Evolutionary conservation across 164 flowering plant genomes (phyloP), one percentile per base, ranked within the genome.

Genomic region (Nymphaea colorata): DNA sequence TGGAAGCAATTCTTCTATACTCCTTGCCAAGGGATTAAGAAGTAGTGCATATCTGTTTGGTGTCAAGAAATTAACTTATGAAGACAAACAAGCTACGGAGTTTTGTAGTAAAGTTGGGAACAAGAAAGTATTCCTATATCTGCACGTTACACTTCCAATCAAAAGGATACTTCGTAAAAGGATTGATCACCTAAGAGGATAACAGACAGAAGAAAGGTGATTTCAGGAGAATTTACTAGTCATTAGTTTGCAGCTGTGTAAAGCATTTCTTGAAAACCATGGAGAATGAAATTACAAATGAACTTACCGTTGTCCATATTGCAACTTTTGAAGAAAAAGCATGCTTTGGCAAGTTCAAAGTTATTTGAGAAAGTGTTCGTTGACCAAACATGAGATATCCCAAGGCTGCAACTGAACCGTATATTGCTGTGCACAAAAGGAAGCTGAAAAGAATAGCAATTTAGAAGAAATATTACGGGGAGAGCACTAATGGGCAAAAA

Each of bases 361-460:
- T 94, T 68, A 94, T 83, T 78, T 91, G 97, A 47, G 97, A 90
- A 71, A 80, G 57, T 2, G 99, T 91, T 3, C 18, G 69, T 71
- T 86, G 74, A 51, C 99, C 99, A 76, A 87, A 94, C 92, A 88
- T 88, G 67, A 84, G 83, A 80, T 53, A 94, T 65, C 99, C 96
- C 87, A 87, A 71, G 42, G 77, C 60, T 53, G 96, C 97, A 71
- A 86, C 82, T 63, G 88, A 79, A 16, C 88, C 96, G 76, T 94
- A 94, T 18, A 88, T 41, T 36, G 83, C 10, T 62, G 82, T 70
- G 66, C 96, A 88, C 79, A 91, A 61, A 41, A 77, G 0, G 72
- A 94, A 86, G 76, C 99, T 94, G 90, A 81, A 80, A 61, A 41
- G 10, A 61, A 41, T 61, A 61, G 57, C 36, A 4, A 61, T 61